Conservation (phyloP, 116 monocot genomes). For the Thalassia testudinum region DNA sequence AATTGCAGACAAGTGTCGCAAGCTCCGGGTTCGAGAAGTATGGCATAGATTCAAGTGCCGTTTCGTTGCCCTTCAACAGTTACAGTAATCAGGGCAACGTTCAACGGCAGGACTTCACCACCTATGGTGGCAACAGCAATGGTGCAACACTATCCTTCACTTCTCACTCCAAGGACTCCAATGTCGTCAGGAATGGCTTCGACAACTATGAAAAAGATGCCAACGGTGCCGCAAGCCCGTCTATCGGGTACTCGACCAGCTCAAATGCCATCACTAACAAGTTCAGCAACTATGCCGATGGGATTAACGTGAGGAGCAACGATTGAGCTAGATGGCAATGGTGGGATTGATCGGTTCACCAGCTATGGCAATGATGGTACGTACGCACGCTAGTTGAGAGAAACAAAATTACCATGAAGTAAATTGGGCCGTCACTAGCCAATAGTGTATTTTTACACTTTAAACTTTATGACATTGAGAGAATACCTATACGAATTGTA, state of each 20-base stretch:
- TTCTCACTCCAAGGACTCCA: slow-evolving; percentile 13
- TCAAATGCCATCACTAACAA: slow-evolving; percentile 6
- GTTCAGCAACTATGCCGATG: slow-evolving; percentile 9
- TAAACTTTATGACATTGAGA: no score
- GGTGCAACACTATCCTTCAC: neutral
- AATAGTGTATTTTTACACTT: no score
- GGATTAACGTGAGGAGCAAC: slow-evolving; percentile 2
- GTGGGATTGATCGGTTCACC: neutral
- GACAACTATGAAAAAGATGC: slow-evolving; percentile 1
- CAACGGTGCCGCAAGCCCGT: slow-evolving; percentile 1
- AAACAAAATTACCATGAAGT: no score
- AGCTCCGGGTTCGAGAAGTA: slow-evolving; percentile 8
- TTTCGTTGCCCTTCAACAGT: neutral
- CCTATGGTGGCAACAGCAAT: slow-evolving; percentile 8
- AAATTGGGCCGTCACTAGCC: no score
- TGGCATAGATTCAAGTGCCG: slow-evolving; percentile 1
- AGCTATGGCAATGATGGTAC: slow-evolving; percentile 2
- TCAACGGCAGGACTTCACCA: slow-evolving; percentile 9
- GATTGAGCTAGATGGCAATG: slow-evolving; percentile 5
- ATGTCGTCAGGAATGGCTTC: slow-evolving; percentile 10
- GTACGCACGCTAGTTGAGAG: no score
- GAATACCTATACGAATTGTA: no score
- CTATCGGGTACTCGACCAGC: neutral
- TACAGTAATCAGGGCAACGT: slow-evolving; percentile 4
- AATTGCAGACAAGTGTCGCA: slow-evolving; percentile 9